A percentile compares a stretch with the other conserved stretches of the same genome.
These are phyloP conservation scores for Tinospora cordifolia DNA, from an alignment of 164 flowering plant species.

Conservation along the genomic window DNA sequence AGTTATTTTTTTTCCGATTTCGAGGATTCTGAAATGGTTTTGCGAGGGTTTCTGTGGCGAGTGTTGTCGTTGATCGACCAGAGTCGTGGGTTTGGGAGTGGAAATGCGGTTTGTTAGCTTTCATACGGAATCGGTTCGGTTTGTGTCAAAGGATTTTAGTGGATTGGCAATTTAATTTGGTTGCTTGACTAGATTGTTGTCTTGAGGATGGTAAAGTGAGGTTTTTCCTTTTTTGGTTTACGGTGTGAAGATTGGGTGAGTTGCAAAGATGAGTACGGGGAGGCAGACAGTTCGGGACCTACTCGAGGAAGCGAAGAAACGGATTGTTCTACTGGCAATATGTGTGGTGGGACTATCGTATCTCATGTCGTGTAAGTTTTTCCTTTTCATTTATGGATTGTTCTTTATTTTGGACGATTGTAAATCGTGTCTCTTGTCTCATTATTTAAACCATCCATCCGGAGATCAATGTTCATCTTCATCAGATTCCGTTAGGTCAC, in stretches of 20 bases:
- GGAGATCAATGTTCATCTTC: neutral
- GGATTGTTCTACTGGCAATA: conserved; percentile 58
- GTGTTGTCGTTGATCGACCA: conserved; percentile 1
- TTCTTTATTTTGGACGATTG: neutral
- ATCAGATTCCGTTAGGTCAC: too few species aligned
- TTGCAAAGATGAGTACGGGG: conserved; percentile 47
- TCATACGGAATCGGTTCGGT: neutral
- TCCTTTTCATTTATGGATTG: neutral
- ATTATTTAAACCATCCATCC: neutral
- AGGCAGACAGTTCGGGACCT: conserved; percentile 59
- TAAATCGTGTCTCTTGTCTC: neutral
- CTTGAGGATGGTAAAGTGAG: conserved; percentile 3
- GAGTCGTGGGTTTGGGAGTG: neutral
- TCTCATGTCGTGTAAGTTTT: conserved; percentile 84
- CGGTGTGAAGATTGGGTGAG: conserved; percentile 13
- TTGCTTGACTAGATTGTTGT: neutral
- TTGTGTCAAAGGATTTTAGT: neutral
- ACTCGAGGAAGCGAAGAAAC: conserved; percentile 92
- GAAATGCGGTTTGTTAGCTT: neutral
- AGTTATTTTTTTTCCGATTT: neutral
- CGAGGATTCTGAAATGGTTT: neutral
- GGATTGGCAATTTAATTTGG: conserved; percentile 2
- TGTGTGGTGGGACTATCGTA: conserved; percentile 89
- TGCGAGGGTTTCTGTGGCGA: neutral
- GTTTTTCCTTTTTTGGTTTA: neutral